Base-by-base conservation (phyloP, 2,329 filamentous ascomycete species). In the Macrophomina phaseolina region DNA sequence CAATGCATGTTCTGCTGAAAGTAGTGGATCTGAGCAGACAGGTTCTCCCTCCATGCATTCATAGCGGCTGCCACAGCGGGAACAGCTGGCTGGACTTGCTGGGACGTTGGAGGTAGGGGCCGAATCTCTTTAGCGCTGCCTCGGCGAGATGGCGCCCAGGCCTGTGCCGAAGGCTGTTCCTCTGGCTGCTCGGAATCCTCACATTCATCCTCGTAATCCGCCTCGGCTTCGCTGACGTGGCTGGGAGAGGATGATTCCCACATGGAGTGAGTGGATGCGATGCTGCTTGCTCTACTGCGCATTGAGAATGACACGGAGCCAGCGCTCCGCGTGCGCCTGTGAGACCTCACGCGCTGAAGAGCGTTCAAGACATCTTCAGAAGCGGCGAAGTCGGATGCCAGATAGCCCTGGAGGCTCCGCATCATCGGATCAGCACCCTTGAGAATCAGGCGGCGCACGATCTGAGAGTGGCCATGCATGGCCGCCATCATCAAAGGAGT, bases 401-500 rank as follows among this genome's bases (percentile, higher is more conserved):
- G 89, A 69, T 91, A 89, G 28, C 90, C 90, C 61, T 89, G 88
- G 55, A 91, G 79, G 73, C 89, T 94, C 70, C 89, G 85, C 68
- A 91, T 83, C 52, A 85, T 88, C 38, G 90, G 87, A 77, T 93
- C 90, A 2, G 91, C 91, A 46, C 91, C 91, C 48, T 87, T 86
- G 30, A 91, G 83, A 70, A 94, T 88, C 67, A 97, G 84, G 14
- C 90, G 87, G 68, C 90, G 86, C 14, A 94, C 89, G 70, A 95
- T 92, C 74, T 93, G 89, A 11, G 87, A 81, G 73, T 93, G 89
- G 69, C 90, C 87, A 76, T 91, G 90, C 73, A 96, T 85, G 32
- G 91, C 89, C 23, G 93, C 92, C 74, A 94, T 86, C 77, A 96
- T 92, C 81, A 96, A 85, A 14, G 93, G 89, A 4, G 91, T 93